Base-by-base conservation (phyloP, 768 basidiomycete species). In the Nidularia pulvinata region DNA sequence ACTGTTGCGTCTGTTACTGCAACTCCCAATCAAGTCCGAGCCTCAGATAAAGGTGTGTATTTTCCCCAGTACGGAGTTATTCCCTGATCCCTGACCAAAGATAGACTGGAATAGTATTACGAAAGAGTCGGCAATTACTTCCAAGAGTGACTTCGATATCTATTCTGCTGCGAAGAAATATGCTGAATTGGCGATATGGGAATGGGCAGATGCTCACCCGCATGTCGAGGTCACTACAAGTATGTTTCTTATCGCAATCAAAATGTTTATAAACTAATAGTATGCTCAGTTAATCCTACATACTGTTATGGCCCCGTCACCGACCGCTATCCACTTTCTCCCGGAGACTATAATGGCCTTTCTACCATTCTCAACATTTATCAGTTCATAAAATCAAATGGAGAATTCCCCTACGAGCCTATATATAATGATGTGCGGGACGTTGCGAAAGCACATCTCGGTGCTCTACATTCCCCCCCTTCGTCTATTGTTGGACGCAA, bases 121-220 rank as follows among this genome's bases (percentile, higher is more conserved):
- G 3, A 63, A 59, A 49, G 69, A 73, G 50, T 53, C 67, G 16
- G 69, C 65, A 2, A 43, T 72, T 6, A 44, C 53, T 0, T 49
- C 46, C 19, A 55, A 55, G 0, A 61, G 57, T 3, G 47, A 55
- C 5, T 49, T 53, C 14, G 48, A 61, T 10, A 53, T 61, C 9
- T 80, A 80, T 57, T 49, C 56, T 14, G 67, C 65, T 4, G 62
- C 76, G 11, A 80, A 79, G 57, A 70, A 64, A 5, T 57, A 69
- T 13, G 69, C 76, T 2, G 77, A 78, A 53, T 59, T 59, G n/a
- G 73, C 72, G 1, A 67, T 72, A 4, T 77, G 77, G 75, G 65
- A 73, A 19, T 76, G 70, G 61, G 72, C 68, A 4, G 72, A 71
- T n/a, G 63, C 66, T 32, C 69, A 77, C 53, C 70, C 73, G 1